Evolutionary conservation across 1,139 yeast genomes (phyloP).

Genomic region (Saccharomyces hybrid): DNA sequence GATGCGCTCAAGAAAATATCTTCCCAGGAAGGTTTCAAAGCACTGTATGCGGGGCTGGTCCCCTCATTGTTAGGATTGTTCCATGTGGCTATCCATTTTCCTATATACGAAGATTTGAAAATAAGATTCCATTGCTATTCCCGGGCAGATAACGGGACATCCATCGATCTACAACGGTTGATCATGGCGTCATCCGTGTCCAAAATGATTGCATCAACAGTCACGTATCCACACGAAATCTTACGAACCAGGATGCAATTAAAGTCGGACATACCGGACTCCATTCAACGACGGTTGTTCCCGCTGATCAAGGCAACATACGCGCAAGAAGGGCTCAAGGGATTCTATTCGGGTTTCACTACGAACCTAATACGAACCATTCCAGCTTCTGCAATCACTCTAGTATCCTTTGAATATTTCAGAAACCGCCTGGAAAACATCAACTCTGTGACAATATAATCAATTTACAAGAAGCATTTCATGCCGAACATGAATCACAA

Average conservation of each 20-base stretch:
- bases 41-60: conserved; percentile 81
- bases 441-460: background rate
- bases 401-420: conserved; percentile 87
- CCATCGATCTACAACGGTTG: conserved; percentile 38
- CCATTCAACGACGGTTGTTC: conserved; percentile 32
- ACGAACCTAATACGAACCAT: conserved; percentile 84
- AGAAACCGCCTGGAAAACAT: conserved; percentile 35
- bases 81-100: conserved; percentile 96
- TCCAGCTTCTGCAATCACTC: conserved; percentile 90
- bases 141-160: conserved; percentile 5
- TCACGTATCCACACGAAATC: conserved; percentile 95
- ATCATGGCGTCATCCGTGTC: conserved; percentile 72
- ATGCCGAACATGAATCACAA: background rate
- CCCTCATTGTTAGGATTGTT: conserved; percentile 86
- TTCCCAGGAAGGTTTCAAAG: conserved; percentile 64
- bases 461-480: background rate
- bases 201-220: conserved; percentile 80
- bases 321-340: conserved; percentile 64
- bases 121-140: conserved; percentile 34
- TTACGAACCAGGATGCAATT: conserved; percentile 84
- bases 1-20: conserved; percentile 82
- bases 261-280: conserved; percentile 26
- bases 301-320: conserved; percentile 48
- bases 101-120: conserved; percentile 83
- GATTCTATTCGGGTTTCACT: conserved; percentile 84